Evolutionary conservation across 345 rosid species (phyloP).

Genomic region (Stellera chamaejasme): DNA sequence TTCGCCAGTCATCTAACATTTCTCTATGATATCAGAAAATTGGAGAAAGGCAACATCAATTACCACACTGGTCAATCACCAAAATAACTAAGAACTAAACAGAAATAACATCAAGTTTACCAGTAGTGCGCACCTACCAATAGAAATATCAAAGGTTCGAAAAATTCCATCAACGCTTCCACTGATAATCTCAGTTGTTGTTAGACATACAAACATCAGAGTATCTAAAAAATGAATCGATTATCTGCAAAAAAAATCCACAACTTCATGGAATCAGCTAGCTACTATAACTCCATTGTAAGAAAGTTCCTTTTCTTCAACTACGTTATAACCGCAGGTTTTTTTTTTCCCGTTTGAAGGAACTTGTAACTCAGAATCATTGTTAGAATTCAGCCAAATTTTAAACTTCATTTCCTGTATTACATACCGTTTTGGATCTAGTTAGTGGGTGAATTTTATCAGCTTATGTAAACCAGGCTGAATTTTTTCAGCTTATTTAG

Average conservation of each 20-base stretch:
- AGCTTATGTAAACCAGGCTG: not conserved
- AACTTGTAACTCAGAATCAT: too few species aligned
- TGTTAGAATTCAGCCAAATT: too few species aligned
- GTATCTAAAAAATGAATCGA: slow-evolving; percentile 75
- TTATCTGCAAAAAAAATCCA: slow-evolving; percentile 36
- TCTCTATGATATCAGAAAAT: slow-evolving; percentile 40
- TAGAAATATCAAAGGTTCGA: slow-evolving; percentile 85
- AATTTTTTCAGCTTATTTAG: slow-evolving; percentile 4
- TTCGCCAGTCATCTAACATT: slow-evolving; percentile 51
- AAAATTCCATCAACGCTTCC: slow-evolving; percentile 99
- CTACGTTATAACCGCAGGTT: too few species aligned
- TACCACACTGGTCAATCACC: not conserved
- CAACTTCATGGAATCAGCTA: not conserved
- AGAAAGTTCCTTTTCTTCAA: too few species aligned
- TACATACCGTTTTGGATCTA: not conserved
- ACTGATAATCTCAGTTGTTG: slow-evolving; percentile 86
- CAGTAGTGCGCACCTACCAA: slow-evolving; percentile 56
- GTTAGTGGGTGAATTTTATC: slow-evolving; percentile 2
- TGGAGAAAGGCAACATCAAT: not conserved
- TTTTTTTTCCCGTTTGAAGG: too few species aligned
- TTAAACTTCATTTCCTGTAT: too few species aligned
- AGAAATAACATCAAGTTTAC: not conserved
- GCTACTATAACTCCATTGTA: not conserved
- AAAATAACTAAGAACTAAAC: not conserved
- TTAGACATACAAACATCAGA: slow-evolving; percentile 91